Percentiles rank a stretch among this genome's conserved stretches.
Conservation (phyloP, 129 eudicot species). For the Lactuca saligna region DNA sequence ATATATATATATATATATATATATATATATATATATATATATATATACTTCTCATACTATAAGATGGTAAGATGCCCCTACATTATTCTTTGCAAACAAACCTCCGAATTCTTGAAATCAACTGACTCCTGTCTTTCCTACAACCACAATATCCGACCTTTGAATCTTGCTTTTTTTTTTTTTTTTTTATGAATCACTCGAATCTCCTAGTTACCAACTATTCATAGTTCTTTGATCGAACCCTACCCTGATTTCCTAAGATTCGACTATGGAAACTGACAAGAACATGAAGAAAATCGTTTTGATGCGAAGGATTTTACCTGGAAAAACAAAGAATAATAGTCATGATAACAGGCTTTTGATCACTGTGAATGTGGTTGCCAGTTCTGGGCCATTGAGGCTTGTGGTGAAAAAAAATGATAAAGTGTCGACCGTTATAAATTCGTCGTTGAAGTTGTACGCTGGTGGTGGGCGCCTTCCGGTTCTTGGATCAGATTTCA, state of each 20-base stretch:
- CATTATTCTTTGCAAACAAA: conserved; percentile 32
- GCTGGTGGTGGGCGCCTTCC: conserved; percentile 64
- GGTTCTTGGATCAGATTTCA: conserved; percentile 40
- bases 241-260: not conserved
- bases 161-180: conserved; percentile 7
- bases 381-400: conserved; percentile 60
- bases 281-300: conserved; percentile 14
- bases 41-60: no score
- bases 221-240: not conserved
- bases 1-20: not conserved
- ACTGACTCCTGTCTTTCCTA: not conserved
- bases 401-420: conserved; percentile 49
- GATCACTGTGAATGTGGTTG: conserved; percentile 50
- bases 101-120: conserved; percentile 27
- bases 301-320: conserved; percentile 10
- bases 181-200: conserved; percentile 28
- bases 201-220: not conserved
- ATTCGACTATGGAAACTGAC: not conserved
- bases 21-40: not conserved
- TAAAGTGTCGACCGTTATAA: conserved; percentile 41
- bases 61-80: not conserved
- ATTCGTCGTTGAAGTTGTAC: conserved; percentile 41
- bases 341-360: conserved; percentile 35
- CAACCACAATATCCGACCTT: conserved; percentile 12
- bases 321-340: conserved; percentile 10